These are phyloP conservation scores for Evernia prunastri DNA, from an alignment of 495 filamentous ascomycete species.

Conservation along the genomic window DNA sequence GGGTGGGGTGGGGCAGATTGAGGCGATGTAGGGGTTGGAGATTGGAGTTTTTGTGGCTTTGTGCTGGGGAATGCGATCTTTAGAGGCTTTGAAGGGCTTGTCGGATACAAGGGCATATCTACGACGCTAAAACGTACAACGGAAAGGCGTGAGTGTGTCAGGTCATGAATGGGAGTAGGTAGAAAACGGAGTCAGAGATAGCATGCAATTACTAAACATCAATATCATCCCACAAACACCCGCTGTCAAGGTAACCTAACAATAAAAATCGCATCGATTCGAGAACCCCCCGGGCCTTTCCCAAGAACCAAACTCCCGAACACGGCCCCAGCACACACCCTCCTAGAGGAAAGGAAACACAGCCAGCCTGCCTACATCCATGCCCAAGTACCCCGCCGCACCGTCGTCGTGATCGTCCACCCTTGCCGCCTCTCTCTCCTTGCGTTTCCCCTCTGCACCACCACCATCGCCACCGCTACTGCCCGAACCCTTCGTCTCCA, in stretches of 20 bases:
- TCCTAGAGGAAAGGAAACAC: not conserved
- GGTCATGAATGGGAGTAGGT: not conserved
- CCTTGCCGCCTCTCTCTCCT: not conserved
- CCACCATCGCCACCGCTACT: not conserved
- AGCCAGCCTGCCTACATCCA: constrained; percentile 3
- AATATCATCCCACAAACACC: not conserved
- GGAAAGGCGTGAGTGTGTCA: not conserved
- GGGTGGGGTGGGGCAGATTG: constrained; percentile 12
- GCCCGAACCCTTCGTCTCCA: not conserved
- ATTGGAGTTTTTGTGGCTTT: not conserved
- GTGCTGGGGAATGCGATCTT: not conserved
- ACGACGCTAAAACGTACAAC: not conserved
- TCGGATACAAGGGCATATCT: not conserved
- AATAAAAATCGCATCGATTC: not conserved
- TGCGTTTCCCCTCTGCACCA: too few relatives aligned
- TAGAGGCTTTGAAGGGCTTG: not conserved
- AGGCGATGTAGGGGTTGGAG: not conserved
- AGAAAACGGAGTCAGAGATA: not conserved
- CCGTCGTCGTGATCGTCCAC: not conserved
- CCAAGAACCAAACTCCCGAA: too few relatives aligned
- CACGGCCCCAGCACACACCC: not conserved
- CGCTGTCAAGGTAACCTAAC: not conserved
- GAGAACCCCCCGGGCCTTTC: not conserved
- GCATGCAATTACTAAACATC: not conserved
- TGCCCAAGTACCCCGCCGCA: not conserved